Base-by-base conservation (phyloP, 2,329 filamentous ascomycete genomes). In the Helotiales sp. region DNA sequence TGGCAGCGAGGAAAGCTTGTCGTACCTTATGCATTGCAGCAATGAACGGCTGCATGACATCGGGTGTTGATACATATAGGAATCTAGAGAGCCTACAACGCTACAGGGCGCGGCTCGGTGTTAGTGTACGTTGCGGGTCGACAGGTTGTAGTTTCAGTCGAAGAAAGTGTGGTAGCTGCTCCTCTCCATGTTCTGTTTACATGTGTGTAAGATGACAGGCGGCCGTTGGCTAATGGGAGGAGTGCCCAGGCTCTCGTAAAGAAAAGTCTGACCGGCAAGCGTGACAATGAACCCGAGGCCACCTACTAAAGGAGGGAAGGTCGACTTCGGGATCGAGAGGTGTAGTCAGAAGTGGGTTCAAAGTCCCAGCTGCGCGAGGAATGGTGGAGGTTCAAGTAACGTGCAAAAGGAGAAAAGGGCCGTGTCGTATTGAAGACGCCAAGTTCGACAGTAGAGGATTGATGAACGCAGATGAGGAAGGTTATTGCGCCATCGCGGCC, bases 11-110 rank as follows among this genome's bases (percentile, higher is more conserved):
- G 66, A 87, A 73, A 48, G 77, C 77, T 71, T 79, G 80, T 63
- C 77, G 81, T 66, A 87, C 73, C 51, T 76, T 77, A 69, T 79
- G 75, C 83, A 86, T 87, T 71, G 79, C 76, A 76, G 76, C 76
- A 78, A 77, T 74, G 77, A 83, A 73, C 66, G 78, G 73, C 74
- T 75, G 77, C 78, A 79, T 70, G 51, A 56, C 63, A 66, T 64
- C 55, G 49, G 64, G 54, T 50, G 60, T 65, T 58, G 61, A 69
- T 68, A 70, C 66, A 71, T 69, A 66, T 69, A 69, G 61, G 46
- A 55, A 48, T 54, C 30, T 55, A 52, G 62, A 40, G 49, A 56
- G 57, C 29, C 61, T 36, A 57, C 57, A 50, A 63, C 59, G 55
- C 62, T 63, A 63, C 55, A 52, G 52, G 57, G 59, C 58, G 61